Percentiles rank a stretch among this genome's conserved stretches.
Conservation (phyloP, 805 yeast species). For the Wickerhamiella slavikovae region DNA sequence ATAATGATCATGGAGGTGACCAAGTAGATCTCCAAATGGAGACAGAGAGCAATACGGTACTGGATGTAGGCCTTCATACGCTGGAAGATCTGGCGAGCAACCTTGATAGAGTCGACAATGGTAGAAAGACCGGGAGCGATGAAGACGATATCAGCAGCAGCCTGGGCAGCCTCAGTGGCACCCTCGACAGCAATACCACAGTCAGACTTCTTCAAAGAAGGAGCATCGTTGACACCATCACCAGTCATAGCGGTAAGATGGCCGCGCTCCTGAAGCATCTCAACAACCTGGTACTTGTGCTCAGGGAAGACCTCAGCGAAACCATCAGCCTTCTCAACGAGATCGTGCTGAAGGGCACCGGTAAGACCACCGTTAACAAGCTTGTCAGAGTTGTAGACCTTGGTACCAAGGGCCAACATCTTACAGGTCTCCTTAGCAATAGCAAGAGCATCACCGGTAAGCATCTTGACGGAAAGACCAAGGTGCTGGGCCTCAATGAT, state of each 20-base stretch:
- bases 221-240: constrained; percentile 98
- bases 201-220: constrained; percentile 89
- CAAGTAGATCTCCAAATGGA: constrained; percentile 84
- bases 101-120: constrained; percentile 83
- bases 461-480: constrained; percentile 93
- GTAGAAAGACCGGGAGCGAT: constrained; percentile 91
- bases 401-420: constrained; percentile 90
- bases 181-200: constrained; percentile 97
- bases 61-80: constrained; percentile 96
- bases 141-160: constrained; percentile 93
- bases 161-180: constrained; percentile 93
- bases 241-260: constrained; percentile 98
- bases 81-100: constrained; percentile 95
- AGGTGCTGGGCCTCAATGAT: constrained; percentile 78
- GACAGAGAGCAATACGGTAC: constrained; percentile 90
- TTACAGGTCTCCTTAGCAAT: constrained; percentile 97
- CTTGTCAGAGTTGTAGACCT: constrained; percentile 93
- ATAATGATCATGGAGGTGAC: constrained; percentile 93
- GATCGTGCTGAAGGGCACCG: constrained; percentile 94
- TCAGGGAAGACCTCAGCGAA: constrained; percentile 98
- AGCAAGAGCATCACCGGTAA: constrained; percentile 98
- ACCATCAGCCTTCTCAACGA: constrained; percentile 96
- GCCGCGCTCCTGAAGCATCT: constrained; percentile 87
- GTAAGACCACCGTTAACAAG: constrained; percentile 91
- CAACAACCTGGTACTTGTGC: constrained; percentile 91